Conservation (phyloP, 495 filamentous ascomycete species). For the Podospora anserina region DNA sequence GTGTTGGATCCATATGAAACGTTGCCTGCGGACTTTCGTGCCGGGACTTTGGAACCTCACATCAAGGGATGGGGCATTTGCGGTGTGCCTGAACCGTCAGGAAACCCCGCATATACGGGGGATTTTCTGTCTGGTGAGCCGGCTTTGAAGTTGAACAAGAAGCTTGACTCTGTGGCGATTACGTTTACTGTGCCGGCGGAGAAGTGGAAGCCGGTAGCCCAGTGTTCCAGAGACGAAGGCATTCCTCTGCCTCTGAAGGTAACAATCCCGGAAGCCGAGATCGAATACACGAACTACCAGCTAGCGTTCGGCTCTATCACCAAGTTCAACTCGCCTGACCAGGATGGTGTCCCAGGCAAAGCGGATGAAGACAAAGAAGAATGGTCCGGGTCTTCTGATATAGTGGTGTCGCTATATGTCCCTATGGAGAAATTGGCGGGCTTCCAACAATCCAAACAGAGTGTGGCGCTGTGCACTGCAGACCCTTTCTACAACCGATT, state of each 20-base stretch:
- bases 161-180: not conserved
- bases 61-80: not conserved
- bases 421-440: conserved; percentile 30
- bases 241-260: conserved; percentile 22
- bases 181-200: not conserved
- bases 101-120: not conserved
- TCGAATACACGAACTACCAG: conserved; percentile 28
- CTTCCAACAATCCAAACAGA: conserved; percentile 21
- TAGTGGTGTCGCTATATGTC: conserved; percentile 43
- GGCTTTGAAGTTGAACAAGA: not conserved
- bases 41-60: not conserved
- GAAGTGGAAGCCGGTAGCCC: not conserved
- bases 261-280: not conserved
- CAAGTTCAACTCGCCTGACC: conserved; percentile 21
- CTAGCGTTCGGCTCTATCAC: conserved; percentile 32
- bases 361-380: conserved; percentile 23
- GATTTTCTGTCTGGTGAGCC: not conserved
- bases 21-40: not conserved
- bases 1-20: not conserved
- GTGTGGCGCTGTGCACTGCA: conserved; percentile 15
- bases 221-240: not conserved
- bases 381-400: conserved; percentile 36
- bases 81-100: not conserved
- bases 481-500: conserved; percentile 8
- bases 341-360: conserved; percentile 24